Evolutionary conservation across 2,329 filamentous ascomycete species (phyloP), one percentile per base, ranked within the genome.

Genomic region (Thermothelomyces thermophilus): DNA sequence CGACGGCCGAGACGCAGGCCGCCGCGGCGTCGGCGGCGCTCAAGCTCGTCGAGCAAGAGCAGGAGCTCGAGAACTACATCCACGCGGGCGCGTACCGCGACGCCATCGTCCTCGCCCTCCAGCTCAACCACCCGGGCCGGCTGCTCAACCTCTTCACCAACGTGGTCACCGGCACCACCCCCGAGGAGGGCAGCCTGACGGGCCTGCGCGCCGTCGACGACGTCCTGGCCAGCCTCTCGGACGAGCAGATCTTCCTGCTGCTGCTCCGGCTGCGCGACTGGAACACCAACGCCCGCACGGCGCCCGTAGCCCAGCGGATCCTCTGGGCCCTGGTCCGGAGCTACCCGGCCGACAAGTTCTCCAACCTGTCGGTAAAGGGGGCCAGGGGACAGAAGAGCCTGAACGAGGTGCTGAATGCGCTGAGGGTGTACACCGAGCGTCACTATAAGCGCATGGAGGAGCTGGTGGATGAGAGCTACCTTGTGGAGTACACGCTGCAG

Each of bases 271-370:
- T 96, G 39, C 79, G 94, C 40, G 93, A 98, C 69, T 98, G 93
- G 93, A 98, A 98, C 65, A 95, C 93, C 4, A 97, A 97, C 60
- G 90, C 89, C 0, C 79, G 88, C 54, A 95, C 89, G 3, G 84
- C 90, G 1, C 79, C 83, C 5, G 82, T 97, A 1, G 87, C 93
- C 1, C 93, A 98, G 68, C 81, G 84, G 30, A 84, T 98, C 13
- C 71, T 98, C 7, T 86, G 83, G 72, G 81, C 86, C 1, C 64
- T 98, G 7, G 82, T 95, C 45, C 82, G 82, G 57, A 86, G 83
- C 52, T 95, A 95, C 62, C 86, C 90, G 1, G 86, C 87, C 2
- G 80, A 81, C 42, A 81, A 84, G 50, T 80, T 97, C 50, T 84
- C 89, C 1, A 81, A 77, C 53, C 67, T 95, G 49, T 84, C 82